These are phyloP conservation scores for Lignosus rhinocerotis DNA, from an alignment of 1,284 basidiomycete genomes.

Conservation along the genomic window DNA sequence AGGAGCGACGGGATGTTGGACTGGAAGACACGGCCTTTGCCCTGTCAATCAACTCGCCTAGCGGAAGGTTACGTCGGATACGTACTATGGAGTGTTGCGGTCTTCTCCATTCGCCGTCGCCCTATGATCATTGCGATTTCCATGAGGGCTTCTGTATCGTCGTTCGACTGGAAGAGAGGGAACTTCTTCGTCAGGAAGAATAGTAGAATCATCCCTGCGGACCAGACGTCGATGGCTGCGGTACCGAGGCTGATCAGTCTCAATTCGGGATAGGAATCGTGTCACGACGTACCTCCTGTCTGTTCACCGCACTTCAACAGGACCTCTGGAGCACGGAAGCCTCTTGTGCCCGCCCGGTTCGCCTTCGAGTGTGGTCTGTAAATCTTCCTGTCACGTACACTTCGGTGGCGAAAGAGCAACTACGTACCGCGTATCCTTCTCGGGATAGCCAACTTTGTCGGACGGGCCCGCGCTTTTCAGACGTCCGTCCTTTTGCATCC, in stretches of 20 bases:
- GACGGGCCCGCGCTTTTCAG: constrained; percentile 52
- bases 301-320: constrained; percentile 95
- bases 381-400: neutral
- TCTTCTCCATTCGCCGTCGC: constrained; percentile 79
- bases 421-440: constrained; percentile 62
- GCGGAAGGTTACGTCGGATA: constrained; percentile 12
- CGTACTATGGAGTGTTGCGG: constrained; percentile 89
- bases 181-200: constrained; percentile 94
- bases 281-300: constrained; percentile 69
- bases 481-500: constrained; percentile 63
- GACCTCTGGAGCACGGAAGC: constrained; percentile 97
- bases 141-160: constrained; percentile 94
- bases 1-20: constrained; percentile 83
- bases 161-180: constrained; percentile 92
- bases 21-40: constrained; percentile 78
- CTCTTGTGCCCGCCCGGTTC: constrained; percentile 94
- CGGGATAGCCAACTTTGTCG: constrained; percentile 74
- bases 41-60: neutral
- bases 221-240: constrained; percentile 95
- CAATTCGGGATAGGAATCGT: neutral
- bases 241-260: constrained; percentile 5
- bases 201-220: constrained; percentile 89
- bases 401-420: neutral
- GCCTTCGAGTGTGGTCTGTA: constrained; percentile 84
- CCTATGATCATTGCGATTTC: constrained; percentile 93